Evolutionary conservation across 2,329 filamentous ascomycete species (phyloP).

Genomic region (Exophiala aquamarina): DNA sequence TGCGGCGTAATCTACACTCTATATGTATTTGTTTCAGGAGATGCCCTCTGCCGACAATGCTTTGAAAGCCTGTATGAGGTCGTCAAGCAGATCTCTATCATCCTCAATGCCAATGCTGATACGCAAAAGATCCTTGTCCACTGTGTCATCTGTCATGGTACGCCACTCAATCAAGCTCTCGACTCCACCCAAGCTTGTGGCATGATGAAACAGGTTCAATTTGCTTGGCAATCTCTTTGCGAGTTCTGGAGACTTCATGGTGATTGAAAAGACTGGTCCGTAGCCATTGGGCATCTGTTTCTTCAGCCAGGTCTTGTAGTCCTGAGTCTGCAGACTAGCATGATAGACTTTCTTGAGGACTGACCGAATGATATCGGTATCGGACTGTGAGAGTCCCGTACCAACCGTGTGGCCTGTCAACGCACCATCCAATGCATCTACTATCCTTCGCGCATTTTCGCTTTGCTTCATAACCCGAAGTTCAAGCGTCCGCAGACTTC

Average conservation of each 20-base stretch:
- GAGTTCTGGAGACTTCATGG: constrained; percentile 58
- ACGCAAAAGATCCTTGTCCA: constrained; percentile 72
- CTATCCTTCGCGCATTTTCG: constrained; percentile 66
- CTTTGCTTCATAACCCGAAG: constrained; percentile 78
- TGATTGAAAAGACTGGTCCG: constrained; percentile 82
- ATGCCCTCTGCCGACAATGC: constrained; percentile 45
- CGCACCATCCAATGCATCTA: constrained; percentile 66
- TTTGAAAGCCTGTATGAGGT: constrained; percentile 68
- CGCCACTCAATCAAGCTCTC: constrained; percentile 98
- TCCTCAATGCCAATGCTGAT: constrained; percentile 86
- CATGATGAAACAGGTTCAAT: constrained; percentile 84
- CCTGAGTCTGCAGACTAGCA: constrained; percentile 73
- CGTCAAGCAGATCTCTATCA: constrained; percentile 77
- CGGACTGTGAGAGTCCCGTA: constrained; percentile 40
- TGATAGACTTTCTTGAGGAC: constrained; percentile 67
- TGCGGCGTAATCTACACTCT: neutral
- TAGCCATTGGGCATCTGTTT: constrained; percentile 90
- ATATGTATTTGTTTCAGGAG: neutral
- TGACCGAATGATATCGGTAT: constrained; percentile 48
- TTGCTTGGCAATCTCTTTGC: constrained; percentile 75
- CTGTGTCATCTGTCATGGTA: constrained; percentile 74
- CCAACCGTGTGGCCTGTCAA: constrained; percentile 39
- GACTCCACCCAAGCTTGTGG: constrained; percentile 88
- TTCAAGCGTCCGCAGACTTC: constrained; percentile 82
- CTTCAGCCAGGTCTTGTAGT: constrained; percentile 68